Conservation (phyloP, 768 basidiomycete species). For the Rhodotorula diobovata region DNA sequence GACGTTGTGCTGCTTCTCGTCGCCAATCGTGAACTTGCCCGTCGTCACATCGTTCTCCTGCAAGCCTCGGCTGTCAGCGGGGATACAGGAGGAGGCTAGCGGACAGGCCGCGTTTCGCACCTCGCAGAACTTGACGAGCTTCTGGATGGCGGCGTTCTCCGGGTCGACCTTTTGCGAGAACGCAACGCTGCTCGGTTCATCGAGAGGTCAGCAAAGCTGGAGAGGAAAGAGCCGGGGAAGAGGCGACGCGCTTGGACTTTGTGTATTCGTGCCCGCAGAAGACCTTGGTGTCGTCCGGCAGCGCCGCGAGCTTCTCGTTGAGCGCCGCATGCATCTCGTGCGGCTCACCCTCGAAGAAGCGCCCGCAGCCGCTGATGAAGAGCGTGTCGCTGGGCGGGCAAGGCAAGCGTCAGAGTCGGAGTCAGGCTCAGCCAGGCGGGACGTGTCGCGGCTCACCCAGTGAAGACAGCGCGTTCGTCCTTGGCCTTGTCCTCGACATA, state of each 20-base stretch:
- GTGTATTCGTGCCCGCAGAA: constrained; percentile 95
- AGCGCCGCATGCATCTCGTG: constrained; percentile 69
- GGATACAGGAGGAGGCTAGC: neutral
- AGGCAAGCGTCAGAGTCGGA: neutral
- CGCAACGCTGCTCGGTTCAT: constrained; percentile 8
- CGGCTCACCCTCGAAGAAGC: constrained; percentile 76
- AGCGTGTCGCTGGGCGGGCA: constrained; percentile 45
- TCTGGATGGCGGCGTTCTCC: constrained; percentile 58
- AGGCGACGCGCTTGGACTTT: constrained; percentile 1
- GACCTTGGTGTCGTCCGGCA: constrained; percentile 74
- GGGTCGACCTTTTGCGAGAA: constrained; percentile 46
- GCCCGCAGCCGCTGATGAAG: constrained; percentile 67
- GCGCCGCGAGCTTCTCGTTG: constrained; percentile 59
- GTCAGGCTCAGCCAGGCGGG: neutral
- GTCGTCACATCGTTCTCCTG: constrained; percentile 62
- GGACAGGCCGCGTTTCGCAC: neutral
- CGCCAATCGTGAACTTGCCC: constrained; percentile 79
- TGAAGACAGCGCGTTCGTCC: constrained; percentile 73
- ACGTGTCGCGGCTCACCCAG: constrained; percentile 56
- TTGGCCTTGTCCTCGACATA: constrained; percentile 60
- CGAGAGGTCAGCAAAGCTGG: neutral
- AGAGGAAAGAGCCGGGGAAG: constrained; percentile 18
- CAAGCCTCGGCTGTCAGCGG: no score
- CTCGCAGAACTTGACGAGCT: constrained; percentile 57
- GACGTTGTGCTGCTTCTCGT: constrained; percentile 91